Evolutionary conservation across 495 filamentous ascomycete genomes (phyloP).

Genomic region (Talaromyces proteolyticus): DNA sequence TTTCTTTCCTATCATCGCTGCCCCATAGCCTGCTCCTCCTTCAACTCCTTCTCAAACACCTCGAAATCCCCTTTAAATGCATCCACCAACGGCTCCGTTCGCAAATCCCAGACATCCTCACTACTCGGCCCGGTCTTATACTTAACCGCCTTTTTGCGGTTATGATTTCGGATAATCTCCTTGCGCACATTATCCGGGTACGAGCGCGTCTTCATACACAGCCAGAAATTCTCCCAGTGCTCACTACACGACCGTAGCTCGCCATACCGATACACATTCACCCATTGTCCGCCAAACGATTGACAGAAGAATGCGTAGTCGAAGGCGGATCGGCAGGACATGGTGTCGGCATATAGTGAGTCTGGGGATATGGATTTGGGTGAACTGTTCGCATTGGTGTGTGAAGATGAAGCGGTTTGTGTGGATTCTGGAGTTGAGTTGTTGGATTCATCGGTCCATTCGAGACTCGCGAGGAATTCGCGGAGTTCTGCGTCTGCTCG

Average conservation of each 20-base stretch:
- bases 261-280: conserved; percentile 82
- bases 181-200: conserved; percentile 39
- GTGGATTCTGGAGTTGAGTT: conserved; percentile 17
- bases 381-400: neutral
- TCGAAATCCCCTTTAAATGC: conserved; percentile 57
- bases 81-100: conserved; percentile 41
- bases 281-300: conserved; percentile 82
- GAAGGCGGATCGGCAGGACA: conserved; percentile 88
- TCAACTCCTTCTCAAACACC: conserved; percentile 46
- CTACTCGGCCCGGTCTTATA: conserved; percentile 72
- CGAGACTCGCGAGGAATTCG: conserved; percentile 48
- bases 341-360: conserved; percentile 65
- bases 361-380: conserved; percentile 44
- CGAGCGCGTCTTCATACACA: conserved; percentile 78
- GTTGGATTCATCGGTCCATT: conserved; percentile 23
- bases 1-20: neutral
- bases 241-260: conserved; percentile 64
- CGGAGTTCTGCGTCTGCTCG: conserved; percentile 57
- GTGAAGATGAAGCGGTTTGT: conserved; percentile 7
- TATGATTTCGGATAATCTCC: conserved; percentile 60
- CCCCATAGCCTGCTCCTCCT: conserved; percentile 30
- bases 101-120: conserved; percentile 85
- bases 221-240: conserved; percentile 86
- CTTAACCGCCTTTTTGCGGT: conserved; percentile 66
- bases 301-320: conserved; percentile 95